Evolutionary conservation across 164 flowering plant species (phyloP), one percentile per base, ranked within the genome.

Genomic region (Aristolochia contorta): DNA sequence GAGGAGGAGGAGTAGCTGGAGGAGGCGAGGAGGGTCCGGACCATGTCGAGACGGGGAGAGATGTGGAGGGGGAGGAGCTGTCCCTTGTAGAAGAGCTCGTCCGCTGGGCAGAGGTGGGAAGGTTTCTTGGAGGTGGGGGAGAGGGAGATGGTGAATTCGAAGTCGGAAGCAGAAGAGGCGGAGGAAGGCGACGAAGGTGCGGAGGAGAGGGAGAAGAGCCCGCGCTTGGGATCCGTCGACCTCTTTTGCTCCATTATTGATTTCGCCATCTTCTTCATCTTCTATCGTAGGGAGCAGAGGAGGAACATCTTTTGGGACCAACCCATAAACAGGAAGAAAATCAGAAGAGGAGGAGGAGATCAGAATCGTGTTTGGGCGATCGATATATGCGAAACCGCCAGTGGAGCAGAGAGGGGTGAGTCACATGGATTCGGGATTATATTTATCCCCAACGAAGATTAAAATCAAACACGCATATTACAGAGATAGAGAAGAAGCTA

Each of bases 11-110:
- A 61, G 59, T 69, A 57, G 60, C 75, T 65, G 41, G 88, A 69
- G 18, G 91, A 77, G 37, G 89, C 63, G 25, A 76, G 67, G 57
- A 89, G 88, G 0, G 93, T 84, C 18, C 90, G 86, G 70, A 89
- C 88, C 89, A 91, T 85, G 71, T 89, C 82, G 57, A 85, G 74
- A 48, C 96, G 86, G 0, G 94, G 89, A 4, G 96, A 84, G 73
- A 78, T 87, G 23, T 85, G 96, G 65, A 89, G 93, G 20, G 96
- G 98, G 8, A 89, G 78, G 66, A 91, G 83, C 65, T 88, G 83
- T 50, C 94, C 96, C 56, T 85, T 89, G 84, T 83, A 91, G 82
- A 91, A 91, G 61, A 91, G 93, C 69, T 91, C 92, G 70, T 91
- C 98, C 56, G 98, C 97, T 0, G 93, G 93, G 65, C 87, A 80